Percentiles rank a stretch among this genome's conserved stretches.
phyloP scores from a whole-genome alignment of 192 early-diverging fungal species.

The Gigaspora rosea region DNA sequence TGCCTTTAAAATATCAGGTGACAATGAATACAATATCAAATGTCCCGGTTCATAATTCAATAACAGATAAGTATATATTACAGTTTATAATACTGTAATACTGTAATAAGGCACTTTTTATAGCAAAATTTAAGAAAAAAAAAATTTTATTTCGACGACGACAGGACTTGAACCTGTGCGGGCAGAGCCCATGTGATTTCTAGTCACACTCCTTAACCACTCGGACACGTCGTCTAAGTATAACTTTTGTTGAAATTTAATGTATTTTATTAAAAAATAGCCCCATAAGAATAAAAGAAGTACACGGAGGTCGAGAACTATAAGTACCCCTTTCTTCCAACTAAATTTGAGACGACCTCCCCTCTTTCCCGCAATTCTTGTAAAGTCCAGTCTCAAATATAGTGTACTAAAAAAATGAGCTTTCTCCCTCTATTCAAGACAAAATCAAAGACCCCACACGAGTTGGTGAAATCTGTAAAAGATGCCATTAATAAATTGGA shows the following conservation, averaged over 20 bases:
- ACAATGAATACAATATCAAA: too few relatives aligned
- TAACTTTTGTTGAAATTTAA: background rate
- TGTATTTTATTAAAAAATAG: background rate
- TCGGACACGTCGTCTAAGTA: conserved; percentile 33
- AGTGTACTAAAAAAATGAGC: conserved; percentile 48
- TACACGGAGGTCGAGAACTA: too few relatives aligned
- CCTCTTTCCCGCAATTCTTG: background rate
- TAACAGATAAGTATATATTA: too few relatives aligned
- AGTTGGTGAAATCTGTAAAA: conserved; percentile 84
- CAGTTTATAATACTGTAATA: too few relatives aligned
- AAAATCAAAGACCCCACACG: conserved; percentile 83
- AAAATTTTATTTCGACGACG: conserved; percentile 18
- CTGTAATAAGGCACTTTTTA: too few relatives aligned
- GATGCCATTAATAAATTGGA: conserved; percentile 81
- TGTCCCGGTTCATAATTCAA: too few relatives aligned
- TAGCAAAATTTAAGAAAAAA: too few relatives aligned
- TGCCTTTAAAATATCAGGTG: too few relatives aligned
- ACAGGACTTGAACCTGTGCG: conserved; percentile 38
- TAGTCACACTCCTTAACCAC: conserved; percentile 39
- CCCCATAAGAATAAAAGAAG: background rate
- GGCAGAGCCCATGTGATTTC: conserved; percentile 38
- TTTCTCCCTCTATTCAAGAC: conserved; percentile 72
- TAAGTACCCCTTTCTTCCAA: too few relatives aligned
- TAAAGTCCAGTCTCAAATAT: background rate
- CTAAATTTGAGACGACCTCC: too few relatives aligned